Conservation (phyloP, 805 yeast genomes). For the Schizosaccharomyces octosporus region DNA sequence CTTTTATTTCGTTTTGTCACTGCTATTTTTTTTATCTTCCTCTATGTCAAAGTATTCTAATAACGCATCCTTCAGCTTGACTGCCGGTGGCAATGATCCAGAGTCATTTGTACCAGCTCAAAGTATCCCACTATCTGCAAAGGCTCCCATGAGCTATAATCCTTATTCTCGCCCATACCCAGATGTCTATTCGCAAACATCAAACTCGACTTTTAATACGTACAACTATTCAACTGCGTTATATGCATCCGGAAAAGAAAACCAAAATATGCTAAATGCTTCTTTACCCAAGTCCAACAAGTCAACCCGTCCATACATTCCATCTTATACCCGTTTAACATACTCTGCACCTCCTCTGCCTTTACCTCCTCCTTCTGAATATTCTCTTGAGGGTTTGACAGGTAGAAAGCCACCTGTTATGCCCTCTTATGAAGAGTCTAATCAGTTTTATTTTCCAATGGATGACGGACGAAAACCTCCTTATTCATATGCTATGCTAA, state of each 20-base stretch:
- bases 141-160: too few species aligned
- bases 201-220: too few species aligned
- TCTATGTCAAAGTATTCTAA: too few species aligned
- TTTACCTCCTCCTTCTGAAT: neutral
- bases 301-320: neutral
- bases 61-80: too few species aligned
- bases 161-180: too few species aligned
- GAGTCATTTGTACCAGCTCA: too few species aligned
- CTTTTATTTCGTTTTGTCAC: too few species aligned
- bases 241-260: neutral
- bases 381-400: neutral
- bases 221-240: too few species aligned
- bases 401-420: neutral
- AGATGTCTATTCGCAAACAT: too few species aligned
- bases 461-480: conserved; percentile 65
- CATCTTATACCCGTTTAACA: neutral
- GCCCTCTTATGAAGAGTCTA: neutral
- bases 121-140: too few species aligned
- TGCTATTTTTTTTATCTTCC: too few species aligned
- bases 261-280: neutral
- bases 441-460: neutral
- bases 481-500: conserved; percentile 75
- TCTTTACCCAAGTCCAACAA: neutral
- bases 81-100: too few species aligned
- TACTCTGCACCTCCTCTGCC: neutral